These are phyloP conservation scores for Entophlyctis luteolus DNA, from an alignment of 192 early-diverging fungal genomes.

Conservation along the genomic window DNA sequence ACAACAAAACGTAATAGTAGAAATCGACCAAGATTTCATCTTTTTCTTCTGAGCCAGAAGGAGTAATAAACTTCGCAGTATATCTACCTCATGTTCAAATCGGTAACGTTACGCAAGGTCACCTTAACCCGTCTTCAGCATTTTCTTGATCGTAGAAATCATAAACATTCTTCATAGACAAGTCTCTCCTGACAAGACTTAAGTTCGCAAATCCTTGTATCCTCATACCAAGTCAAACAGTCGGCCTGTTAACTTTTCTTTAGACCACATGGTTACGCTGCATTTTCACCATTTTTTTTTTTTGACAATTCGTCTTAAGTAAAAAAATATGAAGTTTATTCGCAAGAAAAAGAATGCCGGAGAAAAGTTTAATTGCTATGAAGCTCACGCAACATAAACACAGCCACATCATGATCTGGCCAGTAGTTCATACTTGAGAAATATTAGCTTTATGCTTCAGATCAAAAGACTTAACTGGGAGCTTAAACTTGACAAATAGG, in stretches of 20 bases:
- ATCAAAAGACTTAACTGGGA: not conserved
- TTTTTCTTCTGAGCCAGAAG: conserved; percentile 16
- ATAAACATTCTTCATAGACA: conserved; percentile 50
- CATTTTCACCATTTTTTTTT: not conserved
- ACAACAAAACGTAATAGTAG: conserved; percentile 51
- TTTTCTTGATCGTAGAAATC: conserved; percentile 37
- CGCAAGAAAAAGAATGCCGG: not conserved
- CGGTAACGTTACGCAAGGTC: not conserved
- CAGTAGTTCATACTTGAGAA: conserved; percentile 63
- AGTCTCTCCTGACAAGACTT: conserved; percentile 34
- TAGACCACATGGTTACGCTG: not conserved
- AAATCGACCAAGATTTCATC: conserved; percentile 48
- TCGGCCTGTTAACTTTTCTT: not conserved
- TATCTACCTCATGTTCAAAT: conserved; percentile 24
- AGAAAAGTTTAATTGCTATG: conserved; percentile 26
- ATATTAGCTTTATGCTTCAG: not conserved
- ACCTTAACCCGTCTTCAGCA: conserved; percentile 32
- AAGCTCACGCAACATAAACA: conserved; percentile 60
- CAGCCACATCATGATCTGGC: conserved; percentile 58
- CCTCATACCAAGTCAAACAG: not conserved
- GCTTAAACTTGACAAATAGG: conserved; percentile 62
- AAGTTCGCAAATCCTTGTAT: not conserved
- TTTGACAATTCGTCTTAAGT: not conserved
- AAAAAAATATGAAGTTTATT: not conserved
- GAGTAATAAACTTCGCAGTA: too few relatives aligned